These are phyloP conservation scores for Rosa multiflora DNA, from an alignment of 306 rosid genomes.

Conservation along the genomic window DNA sequence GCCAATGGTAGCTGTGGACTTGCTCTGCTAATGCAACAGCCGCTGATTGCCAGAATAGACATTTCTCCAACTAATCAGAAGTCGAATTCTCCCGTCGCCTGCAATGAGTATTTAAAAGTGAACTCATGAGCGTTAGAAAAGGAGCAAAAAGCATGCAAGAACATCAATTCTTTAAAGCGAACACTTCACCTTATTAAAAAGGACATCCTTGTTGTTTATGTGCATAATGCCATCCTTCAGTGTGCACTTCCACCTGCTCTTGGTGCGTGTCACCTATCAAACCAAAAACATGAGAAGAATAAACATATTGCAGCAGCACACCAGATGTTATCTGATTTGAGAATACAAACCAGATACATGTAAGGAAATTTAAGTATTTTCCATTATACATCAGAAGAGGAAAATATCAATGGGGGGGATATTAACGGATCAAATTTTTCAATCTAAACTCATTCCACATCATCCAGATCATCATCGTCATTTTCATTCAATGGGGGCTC, in stretches of 20 bases:
- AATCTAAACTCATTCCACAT: too few relatives aligned
- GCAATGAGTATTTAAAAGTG: conserved; percentile 31
- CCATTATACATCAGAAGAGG: background rate
- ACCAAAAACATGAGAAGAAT: conserved; percentile 19
- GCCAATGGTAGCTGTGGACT: conserved; percentile 33
- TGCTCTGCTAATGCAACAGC: conserved; percentile 35
- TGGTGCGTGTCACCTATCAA: conserved; percentile 89
- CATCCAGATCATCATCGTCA: conserved; percentile 95
- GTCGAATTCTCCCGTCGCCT: conserved; percentile 98
- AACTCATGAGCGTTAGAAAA: conserved; percentile 8
- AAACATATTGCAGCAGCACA: background rate
- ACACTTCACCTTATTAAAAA: conserved; percentile 79
- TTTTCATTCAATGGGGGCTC: conserved; percentile 95
- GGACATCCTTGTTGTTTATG: conserved; percentile 90
- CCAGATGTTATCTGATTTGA: background rate
- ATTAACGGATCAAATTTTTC: too few relatives aligned
- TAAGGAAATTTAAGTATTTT: background rate
- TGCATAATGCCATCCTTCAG: conserved; percentile 98
- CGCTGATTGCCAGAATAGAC: conserved; percentile 21
- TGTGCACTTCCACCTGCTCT: conserved; percentile 98
- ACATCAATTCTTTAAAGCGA: conserved; percentile 15
- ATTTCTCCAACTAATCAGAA: conserved; percentile 61
- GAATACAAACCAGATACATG: background rate
- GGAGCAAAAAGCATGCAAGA: conserved; percentile 14
- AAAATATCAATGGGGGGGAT: background rate